These are phyloP conservation scores for Elasticomyces elasticus DNA, from an alignment of 495 filamentous ascomycete species.

Conservation along the genomic window DNA sequence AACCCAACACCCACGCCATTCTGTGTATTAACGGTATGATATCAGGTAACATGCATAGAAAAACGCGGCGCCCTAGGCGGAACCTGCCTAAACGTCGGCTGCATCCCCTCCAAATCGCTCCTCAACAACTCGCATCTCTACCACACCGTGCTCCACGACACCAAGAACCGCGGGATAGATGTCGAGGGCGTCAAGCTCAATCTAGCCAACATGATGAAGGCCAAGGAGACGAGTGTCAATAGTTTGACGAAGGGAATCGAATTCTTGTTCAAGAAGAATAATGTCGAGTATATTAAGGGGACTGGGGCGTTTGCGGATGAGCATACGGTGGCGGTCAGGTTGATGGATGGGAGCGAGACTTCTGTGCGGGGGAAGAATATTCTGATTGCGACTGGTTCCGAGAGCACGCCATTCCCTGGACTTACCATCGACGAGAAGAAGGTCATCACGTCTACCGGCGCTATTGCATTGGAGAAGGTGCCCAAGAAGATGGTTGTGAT, in stretches of 20 bases:
- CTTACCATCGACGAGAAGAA: slow-evolving; percentile 94
- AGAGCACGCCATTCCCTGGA: slow-evolving; percentile 92
- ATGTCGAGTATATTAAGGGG: slow-evolving; percentile 92
- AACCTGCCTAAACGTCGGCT: slow-evolving; percentile 97
- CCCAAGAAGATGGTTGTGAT: slow-evolving; percentile 98
- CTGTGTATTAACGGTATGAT: slow-evolving; percentile 8
- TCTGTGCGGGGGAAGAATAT: slow-evolving; percentile 88
- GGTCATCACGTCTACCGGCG: slow-evolving; percentile 91
- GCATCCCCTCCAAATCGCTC: slow-evolving; percentile 97
- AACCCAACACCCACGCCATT: neutral
- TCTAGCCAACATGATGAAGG: slow-evolving; percentile 90
- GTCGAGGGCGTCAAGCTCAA: slow-evolving; percentile 96
- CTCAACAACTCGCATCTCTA: slow-evolving; percentile 99
- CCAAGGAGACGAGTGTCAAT: slow-evolving; percentile 82
- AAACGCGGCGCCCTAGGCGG: slow-evolving; percentile 92
- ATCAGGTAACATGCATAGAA: slow-evolving; percentile 93
- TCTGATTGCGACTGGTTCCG: slow-evolving; percentile 88
- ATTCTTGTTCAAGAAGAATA: slow-evolving; percentile 97
- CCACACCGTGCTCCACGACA: slow-evolving; percentile 94
- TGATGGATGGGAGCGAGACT: slow-evolving; percentile 82
- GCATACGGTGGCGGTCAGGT: slow-evolving; percentile 82
- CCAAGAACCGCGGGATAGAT: slow-evolving; percentile 91
- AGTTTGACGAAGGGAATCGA: slow-evolving; percentile 95
- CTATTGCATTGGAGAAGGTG: slow-evolving; percentile 76
- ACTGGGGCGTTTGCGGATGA: slow-evolving; percentile 76